These are phyloP conservation scores for Dothistroma pini DNA, from an alignment of 2,329 filamentous ascomycete species.

Conservation along the genomic window DNA sequence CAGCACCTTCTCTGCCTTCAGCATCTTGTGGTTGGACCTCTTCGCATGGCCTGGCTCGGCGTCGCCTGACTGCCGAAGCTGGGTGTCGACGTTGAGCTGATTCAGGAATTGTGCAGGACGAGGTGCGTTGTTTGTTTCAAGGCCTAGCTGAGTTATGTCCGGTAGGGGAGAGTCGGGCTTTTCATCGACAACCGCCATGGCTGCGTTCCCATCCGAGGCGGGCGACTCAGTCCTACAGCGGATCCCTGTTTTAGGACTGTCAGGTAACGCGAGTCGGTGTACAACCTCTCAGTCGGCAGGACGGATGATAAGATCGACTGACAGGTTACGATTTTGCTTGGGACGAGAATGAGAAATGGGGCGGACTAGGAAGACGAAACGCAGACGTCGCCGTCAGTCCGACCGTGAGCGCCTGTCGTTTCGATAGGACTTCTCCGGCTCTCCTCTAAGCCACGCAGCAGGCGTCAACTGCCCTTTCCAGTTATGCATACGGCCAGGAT, in stretches of 20 bases:
- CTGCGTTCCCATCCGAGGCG: not conserved
- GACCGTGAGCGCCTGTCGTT: not conserved
- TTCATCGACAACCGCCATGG: slow-evolving; percentile 3
- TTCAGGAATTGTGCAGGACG: not conserved
- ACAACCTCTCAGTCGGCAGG: not conserved
- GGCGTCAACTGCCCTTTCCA: slow-evolving; percentile 1
- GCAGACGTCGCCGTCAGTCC: not conserved
- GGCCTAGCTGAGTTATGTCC: not conserved
- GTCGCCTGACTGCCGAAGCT: not conserved
- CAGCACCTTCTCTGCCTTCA: slow-evolving; percentile 21
- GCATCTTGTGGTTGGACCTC: slow-evolving; percentile 21
- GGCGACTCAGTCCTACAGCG: not conserved
- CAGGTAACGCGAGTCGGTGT: not conserved
- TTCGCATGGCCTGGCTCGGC: slow-evolving; percentile 10
- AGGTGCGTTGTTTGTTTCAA: slow-evolving; percentile 4
- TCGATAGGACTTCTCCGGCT: not conserved
- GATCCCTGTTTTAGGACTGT: slow-evolving; percentile 1
- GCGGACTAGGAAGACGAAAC: not conserved
- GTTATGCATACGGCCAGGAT: slow-evolving; percentile 2
- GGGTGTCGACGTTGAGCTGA: not conserved
- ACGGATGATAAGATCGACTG: not conserved
- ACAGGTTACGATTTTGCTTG: not conserved
- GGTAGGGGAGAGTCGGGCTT: slow-evolving; percentile 7
- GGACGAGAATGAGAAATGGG: slow-evolving; percentile 5
- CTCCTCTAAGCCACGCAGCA: slow-evolving; percentile 3